These are phyloP conservation scores for Neotropicomus parvogracilis DNA, from an alignment of 1,284 basidiomycete species.

Conservation along the genomic window DNA sequence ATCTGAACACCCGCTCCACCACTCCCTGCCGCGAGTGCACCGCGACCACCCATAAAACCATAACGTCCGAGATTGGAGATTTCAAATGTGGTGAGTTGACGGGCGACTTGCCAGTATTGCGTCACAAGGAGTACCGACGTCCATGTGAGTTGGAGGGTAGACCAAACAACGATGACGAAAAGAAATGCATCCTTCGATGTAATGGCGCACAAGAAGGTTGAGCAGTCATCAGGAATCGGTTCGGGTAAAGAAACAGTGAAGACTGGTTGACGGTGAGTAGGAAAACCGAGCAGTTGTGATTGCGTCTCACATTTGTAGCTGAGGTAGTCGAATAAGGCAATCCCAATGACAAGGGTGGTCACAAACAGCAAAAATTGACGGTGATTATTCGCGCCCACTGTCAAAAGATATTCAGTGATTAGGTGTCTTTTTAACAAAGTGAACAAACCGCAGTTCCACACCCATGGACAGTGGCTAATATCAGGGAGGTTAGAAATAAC, in stretches of 20 bases:
- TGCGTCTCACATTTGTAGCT: slow-evolving; percentile 69
- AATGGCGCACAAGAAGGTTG: slow-evolving; percentile 64
- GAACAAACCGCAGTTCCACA: slow-evolving; percentile 94
- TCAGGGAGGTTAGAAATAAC: slow-evolving; percentile 6
- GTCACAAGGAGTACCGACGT: slow-evolving; percentile 81
- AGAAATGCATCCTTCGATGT: slow-evolving; percentile 81
- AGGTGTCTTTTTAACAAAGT: not conserved
- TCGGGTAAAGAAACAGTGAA: slow-evolving; percentile 44
- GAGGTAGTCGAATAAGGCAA: slow-evolving; percentile 79
- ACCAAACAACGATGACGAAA: slow-evolving; percentile 77
- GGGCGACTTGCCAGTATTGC: slow-evolving; percentile 88
- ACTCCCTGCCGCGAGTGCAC: slow-evolving; percentile 92
- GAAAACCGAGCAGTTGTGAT: not conserved
- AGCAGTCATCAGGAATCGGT: slow-evolving; percentile 60
- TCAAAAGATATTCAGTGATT: slow-evolving; percentile 4
- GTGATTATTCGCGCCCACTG: slow-evolving; percentile 94
- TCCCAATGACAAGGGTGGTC: slow-evolving; percentile 75
- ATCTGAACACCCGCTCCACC: slow-evolving; percentile 75
- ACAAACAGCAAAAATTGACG: slow-evolving; percentile 94
- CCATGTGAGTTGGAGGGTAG: slow-evolving; percentile 91
- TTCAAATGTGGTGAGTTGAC: slow-evolving; percentile 96
- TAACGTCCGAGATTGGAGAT: slow-evolving; percentile 93
- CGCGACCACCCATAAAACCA: slow-evolving; percentile 95
- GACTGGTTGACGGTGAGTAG: slow-evolving; percentile 35
- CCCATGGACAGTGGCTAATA: slow-evolving; percentile 92